A percentile compares a stretch with the other conserved stretches of the same genome.
phyloP scores from a whole-genome alignment of 2,329 filamentous ascomycete genomes.

The Aspergillus flavus region DNA sequence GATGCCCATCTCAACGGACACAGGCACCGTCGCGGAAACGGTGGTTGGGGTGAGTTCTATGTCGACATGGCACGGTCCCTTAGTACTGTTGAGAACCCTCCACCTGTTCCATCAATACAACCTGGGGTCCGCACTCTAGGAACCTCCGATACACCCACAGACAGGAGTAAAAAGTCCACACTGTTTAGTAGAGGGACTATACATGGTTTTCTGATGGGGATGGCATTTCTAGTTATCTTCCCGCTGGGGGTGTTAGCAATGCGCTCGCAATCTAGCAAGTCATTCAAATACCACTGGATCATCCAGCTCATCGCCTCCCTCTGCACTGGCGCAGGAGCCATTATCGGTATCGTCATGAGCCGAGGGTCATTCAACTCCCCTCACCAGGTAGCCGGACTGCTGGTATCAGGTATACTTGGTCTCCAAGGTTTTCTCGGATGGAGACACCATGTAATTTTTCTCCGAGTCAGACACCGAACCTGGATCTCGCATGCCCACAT shows the following conservation, averaged over 20 bases:
- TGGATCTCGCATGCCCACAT: slow-evolving; percentile 15
- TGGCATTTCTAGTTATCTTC: slow-evolving; percentile 10
- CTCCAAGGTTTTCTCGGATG: slow-evolving; percentile 10
- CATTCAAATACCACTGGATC: slow-evolving; percentile 14
- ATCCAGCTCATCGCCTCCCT: slow-evolving; percentile 9
- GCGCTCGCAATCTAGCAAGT: slow-evolving; percentile 8
- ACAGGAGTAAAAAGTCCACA: neutral
- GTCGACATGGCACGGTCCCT: slow-evolving; percentile 12
- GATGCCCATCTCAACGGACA: slow-evolving; percentile 9
- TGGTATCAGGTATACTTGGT: slow-evolving; percentile 3
- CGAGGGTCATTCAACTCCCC: neutral
- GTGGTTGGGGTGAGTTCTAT: slow-evolving; percentile 14
- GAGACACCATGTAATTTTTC: slow-evolving; percentile 14
- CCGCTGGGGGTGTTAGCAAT: slow-evolving; percentile 11
- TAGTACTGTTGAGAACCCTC: neutral
- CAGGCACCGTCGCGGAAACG: neutral
- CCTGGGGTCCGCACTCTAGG: slow-evolving; percentile 6
- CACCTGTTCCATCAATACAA: slow-evolving; percentile 5
- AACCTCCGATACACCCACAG: slow-evolving; percentile 2
- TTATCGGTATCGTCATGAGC: slow-evolving; percentile 6
- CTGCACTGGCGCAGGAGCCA: slow-evolving; percentile 3
- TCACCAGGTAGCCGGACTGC: slow-evolving; percentile 9
- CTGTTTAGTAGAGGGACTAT: neutral
- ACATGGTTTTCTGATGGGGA: slow-evolving; percentile 12
- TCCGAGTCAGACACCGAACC: slow-evolving; percentile 8